Evolutionary conservation across 2,329 filamentous ascomycete species (phyloP).

Genomic region (Diaporthe sp.): DNA sequence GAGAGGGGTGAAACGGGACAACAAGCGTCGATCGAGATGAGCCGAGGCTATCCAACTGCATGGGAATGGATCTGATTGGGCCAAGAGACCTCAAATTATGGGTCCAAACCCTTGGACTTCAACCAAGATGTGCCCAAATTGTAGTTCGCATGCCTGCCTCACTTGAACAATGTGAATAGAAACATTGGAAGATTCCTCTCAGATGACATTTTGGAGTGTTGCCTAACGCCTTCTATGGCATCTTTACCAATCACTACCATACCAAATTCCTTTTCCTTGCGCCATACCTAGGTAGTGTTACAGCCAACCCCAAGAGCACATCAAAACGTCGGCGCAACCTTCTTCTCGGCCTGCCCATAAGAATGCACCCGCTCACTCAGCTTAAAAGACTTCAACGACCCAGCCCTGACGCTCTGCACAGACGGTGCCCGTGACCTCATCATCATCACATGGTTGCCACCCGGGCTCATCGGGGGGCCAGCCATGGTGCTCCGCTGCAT

Average conservation of each 20-base stretch:
- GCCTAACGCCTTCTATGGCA: background rate
- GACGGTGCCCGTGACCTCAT: constrained; percentile 47
- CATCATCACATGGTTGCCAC: background rate
- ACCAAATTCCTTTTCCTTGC: background rate
- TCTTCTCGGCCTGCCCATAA: constrained; percentile 42
- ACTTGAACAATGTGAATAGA: background rate
- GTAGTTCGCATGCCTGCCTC: background rate
- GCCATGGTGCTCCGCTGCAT: constrained; percentile 12
- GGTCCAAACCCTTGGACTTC: background rate
- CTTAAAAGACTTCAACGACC: constrained; percentile 46
- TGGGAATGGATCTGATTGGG: background rate
- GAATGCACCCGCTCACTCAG: constrained; percentile 41
- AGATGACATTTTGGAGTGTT: background rate
- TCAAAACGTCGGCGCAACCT: constrained; percentile 48
- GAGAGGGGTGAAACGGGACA: constrained; percentile 10
- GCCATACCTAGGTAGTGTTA: background rate
- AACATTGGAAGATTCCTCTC: background rate
- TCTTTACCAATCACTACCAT: background rate
- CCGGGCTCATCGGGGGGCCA: constrained; percentile 19
- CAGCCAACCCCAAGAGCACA: background rate
- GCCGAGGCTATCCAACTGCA: constrained; percentile 6
- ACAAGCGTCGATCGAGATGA: background rate
- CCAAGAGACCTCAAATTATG: background rate
- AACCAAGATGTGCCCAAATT: background rate
- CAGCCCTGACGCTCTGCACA: constrained; percentile 39